These are phyloP conservation scores for Neospora caninum DNA, from an alignment of 169 alveolate genomes.

Conservation along the genomic window DNA sequence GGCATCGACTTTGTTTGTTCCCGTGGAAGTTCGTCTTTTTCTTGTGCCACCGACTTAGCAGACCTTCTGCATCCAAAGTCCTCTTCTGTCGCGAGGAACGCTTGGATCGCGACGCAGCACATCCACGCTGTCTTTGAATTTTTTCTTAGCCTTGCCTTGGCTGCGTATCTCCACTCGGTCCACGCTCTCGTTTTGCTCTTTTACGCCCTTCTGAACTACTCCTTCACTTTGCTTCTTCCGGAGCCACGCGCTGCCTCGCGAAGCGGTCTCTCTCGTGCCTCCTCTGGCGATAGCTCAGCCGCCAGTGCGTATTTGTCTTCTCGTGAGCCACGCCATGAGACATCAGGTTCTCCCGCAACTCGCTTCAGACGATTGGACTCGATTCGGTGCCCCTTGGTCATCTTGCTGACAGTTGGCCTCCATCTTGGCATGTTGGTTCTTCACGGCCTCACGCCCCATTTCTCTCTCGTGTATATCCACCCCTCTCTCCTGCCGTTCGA, in stretches of 20 bases:
- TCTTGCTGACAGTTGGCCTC: neutral
- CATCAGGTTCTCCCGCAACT: no score
- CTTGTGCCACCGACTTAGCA: neutral
- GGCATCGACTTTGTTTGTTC: neutral
- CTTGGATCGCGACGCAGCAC: slow-evolving; percentile 9
- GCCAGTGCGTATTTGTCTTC: neutral
- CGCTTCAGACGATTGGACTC: neutral
- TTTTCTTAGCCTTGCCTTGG: neutral
- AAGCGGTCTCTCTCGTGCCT: no score
- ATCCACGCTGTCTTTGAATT: neutral
- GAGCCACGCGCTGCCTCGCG: neutral
- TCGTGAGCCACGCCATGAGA: neutral
- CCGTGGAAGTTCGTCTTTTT: neutral
- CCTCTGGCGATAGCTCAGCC: no score
- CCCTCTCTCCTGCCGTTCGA: neutral
- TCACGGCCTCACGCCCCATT: slow-evolving; percentile 1
- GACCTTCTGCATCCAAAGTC: neutral
- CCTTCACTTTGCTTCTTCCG: neutral
- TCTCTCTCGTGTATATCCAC: neutral
- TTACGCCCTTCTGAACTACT: slow-evolving; percentile 12
- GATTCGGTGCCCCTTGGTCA: neutral
- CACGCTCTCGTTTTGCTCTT: neutral
- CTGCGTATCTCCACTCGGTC: neutral
- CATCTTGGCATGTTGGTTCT: neutral
- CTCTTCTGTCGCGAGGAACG: neutral